These are phyloP conservation scores for Hirsutella thompsonii DNA, from an alignment of 2,329 filamentous ascomycete genomes.

Conservation along the genomic window DNA sequence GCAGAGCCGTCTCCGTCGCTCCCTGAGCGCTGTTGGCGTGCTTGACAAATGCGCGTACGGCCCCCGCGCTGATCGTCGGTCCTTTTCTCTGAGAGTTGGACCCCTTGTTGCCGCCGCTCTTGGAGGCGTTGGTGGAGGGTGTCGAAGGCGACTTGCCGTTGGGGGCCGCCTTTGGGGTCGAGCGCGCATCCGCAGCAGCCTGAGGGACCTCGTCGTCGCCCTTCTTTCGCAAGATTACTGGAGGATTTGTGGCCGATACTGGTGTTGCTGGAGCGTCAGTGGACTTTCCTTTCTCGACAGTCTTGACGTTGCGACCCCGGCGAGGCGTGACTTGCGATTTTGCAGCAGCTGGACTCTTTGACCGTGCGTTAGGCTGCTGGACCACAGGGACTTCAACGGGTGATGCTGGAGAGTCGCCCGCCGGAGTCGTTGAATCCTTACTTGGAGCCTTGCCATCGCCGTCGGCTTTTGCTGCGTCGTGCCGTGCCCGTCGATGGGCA, in stretches of 20 bases:
- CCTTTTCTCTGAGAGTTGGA: constrained; percentile 20
- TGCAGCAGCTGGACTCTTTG: constrained; percentile 9
- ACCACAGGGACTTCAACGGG: constrained; percentile 8
- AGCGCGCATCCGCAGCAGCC: constrained; percentile 6
- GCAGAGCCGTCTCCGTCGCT: constrained; percentile 70
- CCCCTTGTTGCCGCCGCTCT: constrained; percentile 12
- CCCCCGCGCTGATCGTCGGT: constrained; percentile 22
- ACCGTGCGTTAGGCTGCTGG: constrained; percentile 10
- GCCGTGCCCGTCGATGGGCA: constrained; percentile 46
- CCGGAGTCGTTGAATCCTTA: constrained; percentile 17
- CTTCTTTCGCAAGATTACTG: constrained; percentile 30
- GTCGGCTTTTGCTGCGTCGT: constrained; percentile 45
- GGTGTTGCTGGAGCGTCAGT: constrained; percentile 16
- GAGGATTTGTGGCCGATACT: constrained; percentile 15
- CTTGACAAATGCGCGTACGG: constrained; percentile 63
- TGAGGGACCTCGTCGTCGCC: constrained; percentile 14
- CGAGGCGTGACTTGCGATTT: constrained; percentile 16
- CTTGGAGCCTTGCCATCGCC: constrained; percentile 25
- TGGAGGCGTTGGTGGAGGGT: constrained; percentile 8
- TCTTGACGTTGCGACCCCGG: constrained; percentile 23
- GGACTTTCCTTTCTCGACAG: constrained; percentile 24
- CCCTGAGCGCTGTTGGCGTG: constrained; percentile 83
- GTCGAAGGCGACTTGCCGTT: constrained; percentile 9
- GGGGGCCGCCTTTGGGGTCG: constrained; percentile 5
- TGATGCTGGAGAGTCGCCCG: constrained; percentile 10